Base-by-base conservation (phyloP, 2,329 filamentous ascomycete species). In the Colletotrichum graminicola region DNA sequence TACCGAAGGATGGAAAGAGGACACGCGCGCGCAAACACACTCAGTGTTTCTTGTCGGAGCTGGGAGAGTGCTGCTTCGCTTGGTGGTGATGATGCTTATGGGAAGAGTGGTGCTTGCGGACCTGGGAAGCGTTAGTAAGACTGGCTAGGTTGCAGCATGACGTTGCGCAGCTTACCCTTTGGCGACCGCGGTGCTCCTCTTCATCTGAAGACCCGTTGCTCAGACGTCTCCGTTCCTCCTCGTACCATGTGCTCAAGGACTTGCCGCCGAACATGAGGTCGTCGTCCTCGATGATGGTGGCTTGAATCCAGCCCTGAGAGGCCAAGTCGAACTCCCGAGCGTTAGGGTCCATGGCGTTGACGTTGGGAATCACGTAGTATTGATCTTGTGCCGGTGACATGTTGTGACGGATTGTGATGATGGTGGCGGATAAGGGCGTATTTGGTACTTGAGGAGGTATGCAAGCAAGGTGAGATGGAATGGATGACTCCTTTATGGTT, bases 241-340 rank as follows among this genome's bases (percentile, higher is more conserved):
- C 88, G 77, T 90, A 88, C 87, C 87, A 89, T 21, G 84, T 80
- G 77, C 87, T 87, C 52, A 90, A 78, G 49, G 87, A 83, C 83
- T 90, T 90, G 75, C 88, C 88, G 67, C 87, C 87, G 75, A 90
- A 90, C 78, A 84, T 89, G 47, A 90, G 81, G 74, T 90, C 88
- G 67, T 89, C 87, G 76, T 90, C 88, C 67, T 90, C 87, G 75
- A 90, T 90, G 72, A 87, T 81, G 60, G 86, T 89, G 43, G 86
- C 84, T 65, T 85, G 82, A 73, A 87, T 84, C 87, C 87, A 89
- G 56, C 79, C 73, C 71, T 80, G 78, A 52, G 79, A 76, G 66
- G 74, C 70, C 71, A 76, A 73, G 67, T 82, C 81, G 71, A 81
- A 75, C 73, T 82, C 79, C 55, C 75, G 72, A 12, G 79, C 77